Percentiles rank a stretch among this genome's conserved stretches.
These are phyloP conservation scores for Penicillium sp. DNA, from an alignment of 2,329 filamentous ascomycete species.

Conservation along the genomic window DNA sequence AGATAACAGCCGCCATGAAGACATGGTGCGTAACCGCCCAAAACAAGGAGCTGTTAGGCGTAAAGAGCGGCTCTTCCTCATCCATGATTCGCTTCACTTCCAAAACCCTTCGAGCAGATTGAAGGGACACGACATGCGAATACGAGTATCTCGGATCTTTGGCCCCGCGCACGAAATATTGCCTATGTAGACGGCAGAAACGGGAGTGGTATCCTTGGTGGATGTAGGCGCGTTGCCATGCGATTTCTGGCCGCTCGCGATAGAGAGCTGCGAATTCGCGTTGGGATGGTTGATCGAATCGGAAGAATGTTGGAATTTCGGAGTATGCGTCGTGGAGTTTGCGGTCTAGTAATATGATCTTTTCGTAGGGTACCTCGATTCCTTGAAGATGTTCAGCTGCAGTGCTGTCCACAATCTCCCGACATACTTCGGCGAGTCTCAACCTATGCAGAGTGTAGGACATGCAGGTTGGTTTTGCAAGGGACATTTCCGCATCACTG, in stretches of 20 bases:
- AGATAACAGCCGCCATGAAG: constrained; percentile 39
- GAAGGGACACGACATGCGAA: constrained; percentile 37
- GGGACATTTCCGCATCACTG: constrained; percentile 21
- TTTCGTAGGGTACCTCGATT: constrained; percentile 32
- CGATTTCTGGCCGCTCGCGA: constrained; percentile 26
- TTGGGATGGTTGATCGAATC: constrained; percentile 31
- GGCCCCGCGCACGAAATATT: constrained; percentile 38
- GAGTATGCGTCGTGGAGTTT: constrained; percentile 31
- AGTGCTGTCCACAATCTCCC: constrained; percentile 39
- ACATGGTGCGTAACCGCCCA: constrained; percentile 39
- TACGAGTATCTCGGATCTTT: constrained; percentile 35
- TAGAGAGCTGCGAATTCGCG: constrained; percentile 28
- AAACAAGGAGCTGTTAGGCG: constrained; percentile 25
- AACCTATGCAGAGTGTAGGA: constrained; percentile 45
- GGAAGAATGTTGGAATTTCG: constrained; percentile 36
- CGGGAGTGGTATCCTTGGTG: constrained; percentile 36
- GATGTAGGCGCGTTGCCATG: constrained; percentile 35
- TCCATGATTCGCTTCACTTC: constrained; percentile 36
- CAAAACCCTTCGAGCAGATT: constrained; percentile 38
- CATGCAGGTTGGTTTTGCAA: constrained; percentile 42
- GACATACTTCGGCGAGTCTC: constrained; percentile 39
- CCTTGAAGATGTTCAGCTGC: constrained; percentile 25
- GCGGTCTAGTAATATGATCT: constrained; percentile 38
- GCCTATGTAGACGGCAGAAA: constrained; percentile 39
- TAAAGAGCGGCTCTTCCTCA: constrained; percentile 24